Evolutionary conservation across 331 rosid genomes (phyloP), one percentile per base, ranked within the genome.

Genomic region (Prunus yedoensis): DNA sequence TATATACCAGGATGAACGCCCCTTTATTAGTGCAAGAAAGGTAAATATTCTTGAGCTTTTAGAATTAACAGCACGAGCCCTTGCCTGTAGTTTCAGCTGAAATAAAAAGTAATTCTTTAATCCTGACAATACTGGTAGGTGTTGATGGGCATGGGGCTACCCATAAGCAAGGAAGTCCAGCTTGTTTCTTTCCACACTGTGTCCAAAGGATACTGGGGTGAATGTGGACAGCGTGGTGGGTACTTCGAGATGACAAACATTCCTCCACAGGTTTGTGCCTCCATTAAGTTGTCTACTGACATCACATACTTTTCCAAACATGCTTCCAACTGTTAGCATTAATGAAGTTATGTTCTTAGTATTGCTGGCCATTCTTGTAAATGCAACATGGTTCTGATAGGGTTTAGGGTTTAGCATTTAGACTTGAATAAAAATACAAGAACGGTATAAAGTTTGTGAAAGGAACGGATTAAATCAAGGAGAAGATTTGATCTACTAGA

Each of bases 191-290:
- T 92, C 70, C 99, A 95, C 87, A 78, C 97, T 0, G 97, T 92
- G 72, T 95, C 99, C 32, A 95, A 95, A 83, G 99, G 99, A 84
- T 95, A 77, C 84, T 92, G 88, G 92, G 99, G 99, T 71, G 99
- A 95, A 88, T 95, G 99, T 78, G 99, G 99, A 82, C 99, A 95
- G 85, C 87, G 99, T 2, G 99, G 99, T 85, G 99, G 99, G 80
- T 95, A 95, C 82, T 92, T 88, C 68, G 99, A 95, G 91, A 92
- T 95, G 99, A 89, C 93, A 74, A 95, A 95, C 82, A 89, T 95
- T 83, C 87, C 99, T 83, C 94, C 97, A 17, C 57, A 84, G 96
- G 99, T 95, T 78, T 77, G 88, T 79, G 63, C 74, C 66, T 71
- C 67, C 67, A 67, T 12, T 84, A 20, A 63, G 32, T 47, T 6